Base-by-base conservation (phyloP, 805 yeast species). In the Kluyveromyces aestuarii region DNA sequence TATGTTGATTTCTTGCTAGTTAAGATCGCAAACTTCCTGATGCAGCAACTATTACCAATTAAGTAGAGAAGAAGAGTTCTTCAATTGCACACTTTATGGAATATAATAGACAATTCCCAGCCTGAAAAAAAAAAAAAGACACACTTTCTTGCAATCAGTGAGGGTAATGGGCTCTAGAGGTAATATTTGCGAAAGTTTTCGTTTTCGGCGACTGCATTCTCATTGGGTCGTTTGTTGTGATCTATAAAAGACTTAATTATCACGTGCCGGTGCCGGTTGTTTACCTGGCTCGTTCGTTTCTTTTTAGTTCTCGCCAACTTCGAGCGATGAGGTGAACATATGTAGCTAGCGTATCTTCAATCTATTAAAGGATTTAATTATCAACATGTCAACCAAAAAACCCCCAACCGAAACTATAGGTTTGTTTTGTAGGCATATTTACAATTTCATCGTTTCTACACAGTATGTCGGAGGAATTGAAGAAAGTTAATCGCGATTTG, bases 401-500 rank as follows among this genome's bases (percentile, higher is more conserved):
- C 25, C 25, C 25, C 25, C 6, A 21, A 3, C 25, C 3, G 6
- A 6, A 21, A 6, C 25, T 6, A 21, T 21, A 21, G 6, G 6
- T 21, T 21, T 21, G n/a, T 21, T 21, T 21, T 21, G 6, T 4
- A 21, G 25, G 25, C 25, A 21, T 21, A 21, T 21, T 21, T 4
- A 6, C 6, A 6, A 21, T 30, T 30, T 30, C 2, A 11, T 30
- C 14, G 35, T 30, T 7, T 30, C 35, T 10, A 7, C 7, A 11
- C 14, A 30, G 3, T 30, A 30, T 30, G 35, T 8, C 35, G 11
- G 14, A 30, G 14, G 35, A 30, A 30, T 17, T 35, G 45, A 37
- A 45, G 27, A 56, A 55, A 25, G 84, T 84, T 8, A 77, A 82
- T 52, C 81, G 75, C 66, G 96, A 88, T 58, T 81, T 82, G 58